Percentiles rank a stretch among this genome's conserved stretches.
These are phyloP conservation scores for Chloranthus sessilifolius DNA, from an alignment of 164 flowering plant species.

Conservation along the genomic window DNA sequence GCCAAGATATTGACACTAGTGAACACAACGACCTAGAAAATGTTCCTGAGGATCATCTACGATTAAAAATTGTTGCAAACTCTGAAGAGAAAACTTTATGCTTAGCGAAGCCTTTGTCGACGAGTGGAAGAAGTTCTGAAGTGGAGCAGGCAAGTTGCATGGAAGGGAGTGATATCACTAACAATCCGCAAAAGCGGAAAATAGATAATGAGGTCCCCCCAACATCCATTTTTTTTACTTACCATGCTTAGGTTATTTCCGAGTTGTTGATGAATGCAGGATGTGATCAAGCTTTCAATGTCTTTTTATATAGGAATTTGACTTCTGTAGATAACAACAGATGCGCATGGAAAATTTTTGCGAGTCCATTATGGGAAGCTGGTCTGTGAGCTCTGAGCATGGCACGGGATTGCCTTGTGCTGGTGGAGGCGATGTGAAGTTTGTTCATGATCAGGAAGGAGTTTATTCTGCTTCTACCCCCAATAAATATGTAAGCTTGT, in stretches of 20 bases:
- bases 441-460: conserved; percentile 11
- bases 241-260: not conserved
- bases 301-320: conserved; percentile 35
- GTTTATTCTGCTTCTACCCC: conserved; percentile 16
- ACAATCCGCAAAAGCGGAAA: conserved; percentile 16
- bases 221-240: conserved; percentile 1
- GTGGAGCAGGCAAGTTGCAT: conserved; percentile 20
- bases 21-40: conserved; percentile 31
- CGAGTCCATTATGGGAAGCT: conserved; percentile 20
- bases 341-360: conserved; percentile 14
- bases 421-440: conserved; percentile 17
- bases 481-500: conserved; percentile 43
- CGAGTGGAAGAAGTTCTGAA: conserved; percentile 30
- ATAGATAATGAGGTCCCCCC: conserved; percentile 30
- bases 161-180: conserved; percentile 15
- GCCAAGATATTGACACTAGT: conserved; percentile 50
- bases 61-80: not conserved
- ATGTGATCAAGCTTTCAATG: conserved; percentile 2
- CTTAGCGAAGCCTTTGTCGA: conserved; percentile 26
- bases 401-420: conserved; percentile 13
- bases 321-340: conserved; percentile 47
- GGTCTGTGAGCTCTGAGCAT: conserved; percentile 14
- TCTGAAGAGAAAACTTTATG: conserved; percentile 23
- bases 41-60: conserved; percentile 14
- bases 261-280: not conserved